Base-by-base conservation (phyloP, 768 basidiomycete genomes). In the Lyophyllum shimeji region DNA sequence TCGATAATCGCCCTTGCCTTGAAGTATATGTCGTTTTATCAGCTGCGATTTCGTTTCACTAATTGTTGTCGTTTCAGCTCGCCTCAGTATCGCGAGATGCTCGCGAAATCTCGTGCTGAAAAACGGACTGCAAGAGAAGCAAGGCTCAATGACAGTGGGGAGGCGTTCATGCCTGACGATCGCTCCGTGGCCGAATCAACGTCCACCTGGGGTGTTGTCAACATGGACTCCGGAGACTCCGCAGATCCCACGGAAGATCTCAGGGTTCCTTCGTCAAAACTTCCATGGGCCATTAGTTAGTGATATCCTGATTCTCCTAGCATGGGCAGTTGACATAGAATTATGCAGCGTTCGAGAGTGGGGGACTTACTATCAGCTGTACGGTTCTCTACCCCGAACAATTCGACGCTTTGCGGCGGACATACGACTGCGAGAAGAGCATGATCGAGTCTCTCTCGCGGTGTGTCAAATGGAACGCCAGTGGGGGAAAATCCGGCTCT, bases 1-100 rank as follows among this genome's bases (percentile, higher is more conserved):
- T 98, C 96, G 17, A 97, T 98, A 65, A 95, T 98, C 60, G 95
- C 97, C 7, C 85, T 98, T 54, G 93, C 94, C 5, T 73, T 99
- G 47, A 92, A 89, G 93, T 93, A 64, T 64, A 84, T 71, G 20
- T 18, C 42, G 18, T 51, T 37, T 20, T 46, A 8, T 24, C n/a
- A 46, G 29, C 46, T 27, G 9, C 29, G 2, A 40, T 46, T 15
- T 27, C 37, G 43, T 52, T 12, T 27, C 18, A n/a, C 54, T 45
- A 12, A 42, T 46, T 45, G 47, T 48, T 52, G 46, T 7, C 51
- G 33, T 58, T 64, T 40, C 50, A 93, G 92, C 60, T 93, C 92
- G 2, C 84, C 87, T 1, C 86, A 87, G 63, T 92, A 94, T 66
- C 83, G 89, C 23, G 90, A 93, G 7, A 85, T 90, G 83, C 73